Percentiles rank a stretch among this genome's conserved stretches.
phyloP scores from a whole-genome alignment of 2,329 filamentous ascomycete species.

The Aspergillus quadrilineatus region DNA sequence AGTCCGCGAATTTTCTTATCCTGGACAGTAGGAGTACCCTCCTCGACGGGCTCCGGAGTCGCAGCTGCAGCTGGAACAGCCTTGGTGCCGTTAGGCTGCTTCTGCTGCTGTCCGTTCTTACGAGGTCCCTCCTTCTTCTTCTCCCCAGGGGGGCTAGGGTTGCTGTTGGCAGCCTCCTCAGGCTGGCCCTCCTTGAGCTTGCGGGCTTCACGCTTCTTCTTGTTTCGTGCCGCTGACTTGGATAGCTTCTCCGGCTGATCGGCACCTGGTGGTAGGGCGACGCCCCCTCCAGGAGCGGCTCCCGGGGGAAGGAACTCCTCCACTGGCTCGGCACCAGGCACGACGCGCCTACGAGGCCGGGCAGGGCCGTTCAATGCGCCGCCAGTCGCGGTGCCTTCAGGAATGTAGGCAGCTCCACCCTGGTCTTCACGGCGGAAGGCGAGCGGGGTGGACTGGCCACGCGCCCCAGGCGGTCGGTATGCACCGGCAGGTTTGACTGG shows the following conservation, averaged over 20 bases:
- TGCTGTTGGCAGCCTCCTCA: constrained; percentile 52
- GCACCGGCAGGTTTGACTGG: constrained; percentile 96
- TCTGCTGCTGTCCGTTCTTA: constrained; percentile 25
- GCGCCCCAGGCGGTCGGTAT: constrained; percentile 90
- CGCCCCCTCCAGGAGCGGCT: constrained; percentile 65
- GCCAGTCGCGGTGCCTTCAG: constrained; percentile 68
- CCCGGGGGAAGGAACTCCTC: constrained; percentile 66
- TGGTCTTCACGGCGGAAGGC: constrained; percentile 98
- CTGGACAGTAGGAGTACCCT: constrained; percentile 59
- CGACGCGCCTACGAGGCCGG: constrained; percentile 67
- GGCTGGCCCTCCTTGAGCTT: constrained; percentile 82
- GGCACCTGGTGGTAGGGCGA: constrained; percentile 64
- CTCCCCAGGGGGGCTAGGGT: constrained; percentile 63
- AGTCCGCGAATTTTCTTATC: constrained; percentile 94
- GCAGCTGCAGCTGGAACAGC: constrained; percentile 29
- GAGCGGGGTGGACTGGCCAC: constrained; percentile 81
- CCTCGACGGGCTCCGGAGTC: constrained; percentile 24
- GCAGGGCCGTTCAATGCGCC: constrained; percentile 74
- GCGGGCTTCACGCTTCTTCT: constrained; percentile 95
- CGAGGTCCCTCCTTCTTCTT: constrained; percentile 44
- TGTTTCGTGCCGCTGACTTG: constrained; percentile 89
- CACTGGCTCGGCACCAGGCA: constrained; percentile 80
- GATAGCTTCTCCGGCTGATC: constrained; percentile 67
- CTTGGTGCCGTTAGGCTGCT: constrained; percentile 18
- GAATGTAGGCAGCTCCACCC: constrained; percentile 82